Conservation (phyloP, 805 yeast species). For the Ogataea henricii region DNA sequence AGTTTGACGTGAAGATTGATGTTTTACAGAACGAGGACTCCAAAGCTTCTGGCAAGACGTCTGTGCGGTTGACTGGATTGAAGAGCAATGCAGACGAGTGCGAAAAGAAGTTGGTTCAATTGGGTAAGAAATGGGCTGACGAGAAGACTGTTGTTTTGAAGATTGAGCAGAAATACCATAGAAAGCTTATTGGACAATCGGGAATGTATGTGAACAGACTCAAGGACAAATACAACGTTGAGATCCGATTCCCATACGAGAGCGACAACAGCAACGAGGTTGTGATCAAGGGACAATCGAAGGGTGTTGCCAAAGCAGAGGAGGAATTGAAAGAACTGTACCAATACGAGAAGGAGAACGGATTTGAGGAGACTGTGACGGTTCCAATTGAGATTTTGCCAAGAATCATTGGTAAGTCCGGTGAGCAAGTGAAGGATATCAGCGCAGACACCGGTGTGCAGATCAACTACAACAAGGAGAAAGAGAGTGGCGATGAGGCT, state of each 20-base stretch:
- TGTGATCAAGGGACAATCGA: slow-evolving; percentile 83
- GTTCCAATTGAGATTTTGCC: slow-evolving; percentile 79
- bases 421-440: slow-evolving; percentile 80
- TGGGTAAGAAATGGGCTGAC: slow-evolving; percentile 80
- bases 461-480: slow-evolving; percentile 46
- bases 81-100: slow-evolving; percentile 78
- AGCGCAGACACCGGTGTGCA: slow-evolving; percentile 69
- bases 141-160: slow-evolving; percentile 64
- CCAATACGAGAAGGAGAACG: slow-evolving; percentile 85
- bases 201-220: slow-evolving; percentile 82
- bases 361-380: slow-evolving; percentile 59
- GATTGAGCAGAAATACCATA: slow-evolving; percentile 77
- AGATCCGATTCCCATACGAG: slow-evolving; percentile 70
- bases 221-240: slow-evolving; percentile 84
- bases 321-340: slow-evolving; percentile 82
- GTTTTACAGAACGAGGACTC: slow-evolving; percentile 55
- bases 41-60: slow-evolving; percentile 41
- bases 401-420: slow-evolving; percentile 85
- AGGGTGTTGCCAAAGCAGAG: slow-evolving; percentile 79
- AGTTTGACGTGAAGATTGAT: slow-evolving; percentile 76
- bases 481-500: slow-evolving; percentile 49
- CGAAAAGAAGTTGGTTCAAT: slow-evolving; percentile 53
- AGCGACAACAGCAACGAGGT: slow-evolving; percentile 61
- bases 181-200: slow-evolving; percentile 78
- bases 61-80: slow-evolving; percentile 70